phyloP scores from a whole-genome alignment of 495 filamentous ascomycete genomes.

The Rhypophila decipiens region DNA sequence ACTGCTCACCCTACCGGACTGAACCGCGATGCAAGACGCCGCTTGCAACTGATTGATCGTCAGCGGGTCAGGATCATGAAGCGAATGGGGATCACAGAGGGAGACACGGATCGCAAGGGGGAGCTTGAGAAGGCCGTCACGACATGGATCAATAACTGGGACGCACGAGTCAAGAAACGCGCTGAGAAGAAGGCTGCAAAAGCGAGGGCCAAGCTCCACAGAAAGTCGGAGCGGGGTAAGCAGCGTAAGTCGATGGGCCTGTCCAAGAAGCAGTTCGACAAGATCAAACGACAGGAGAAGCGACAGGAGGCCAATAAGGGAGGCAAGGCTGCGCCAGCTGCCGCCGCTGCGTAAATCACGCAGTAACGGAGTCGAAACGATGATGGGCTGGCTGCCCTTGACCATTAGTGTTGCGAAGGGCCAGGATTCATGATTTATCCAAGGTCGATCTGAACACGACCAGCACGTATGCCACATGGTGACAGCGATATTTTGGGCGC shows the following conservation, averaged over 20 bases:
- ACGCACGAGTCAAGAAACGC: not conserved
- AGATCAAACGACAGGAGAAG: too few relatives aligned
- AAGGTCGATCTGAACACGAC: too few relatives aligned
- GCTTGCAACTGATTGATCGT: constrained; percentile 17
- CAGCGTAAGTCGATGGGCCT: not conserved
- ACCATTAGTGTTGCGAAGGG: too few relatives aligned
- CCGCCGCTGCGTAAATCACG: too few relatives aligned
- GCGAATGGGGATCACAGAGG: constrained; percentile 9
- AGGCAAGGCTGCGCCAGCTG: too few relatives aligned
- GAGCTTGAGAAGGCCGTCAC: constrained; percentile 14
- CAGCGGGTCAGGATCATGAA: constrained; percentile 16
- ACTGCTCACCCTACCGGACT: constrained; percentile 3
- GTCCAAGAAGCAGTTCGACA: not conserved
- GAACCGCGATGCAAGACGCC: constrained; percentile 20
- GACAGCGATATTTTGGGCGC: too few relatives aligned
- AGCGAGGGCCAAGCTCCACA: not conserved
- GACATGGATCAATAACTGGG: constrained; percentile 7
- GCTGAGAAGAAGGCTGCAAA: constrained; percentile 1
- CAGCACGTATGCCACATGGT: too few relatives aligned
- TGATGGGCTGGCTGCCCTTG: too few relatives aligned
- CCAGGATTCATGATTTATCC: too few relatives aligned
- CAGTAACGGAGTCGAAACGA: too few relatives aligned
- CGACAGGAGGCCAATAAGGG: too few relatives aligned
- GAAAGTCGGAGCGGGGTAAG: not conserved
- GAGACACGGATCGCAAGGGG: constrained; percentile 6